A percentile compares a stretch with the other conserved stretches of the same genome.
phyloP scores from a whole-genome alignment of 148 eudicot species.

The Linanthus parryae region DNA sequence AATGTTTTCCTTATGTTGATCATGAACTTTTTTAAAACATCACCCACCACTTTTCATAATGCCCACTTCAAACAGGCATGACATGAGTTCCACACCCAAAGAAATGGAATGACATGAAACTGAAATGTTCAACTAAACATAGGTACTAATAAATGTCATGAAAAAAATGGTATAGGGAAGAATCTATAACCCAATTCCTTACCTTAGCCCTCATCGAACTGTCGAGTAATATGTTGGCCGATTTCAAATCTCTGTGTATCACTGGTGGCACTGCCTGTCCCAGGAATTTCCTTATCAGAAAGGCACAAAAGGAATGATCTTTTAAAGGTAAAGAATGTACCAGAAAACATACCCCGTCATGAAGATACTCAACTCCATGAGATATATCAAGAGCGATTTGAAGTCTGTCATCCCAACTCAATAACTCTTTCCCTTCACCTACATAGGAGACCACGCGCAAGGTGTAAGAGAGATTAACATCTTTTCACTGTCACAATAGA shows the following conservation, averaged over 20 bases:
- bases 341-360: conserved; percentile 76
- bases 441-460: too few species aligned
- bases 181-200: not conserved
- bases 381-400: conserved; percentile 93
- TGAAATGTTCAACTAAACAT: too few species aligned
- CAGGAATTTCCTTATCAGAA: conserved; percentile 16
- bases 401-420: conserved; percentile 90
- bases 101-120: too few species aligned
- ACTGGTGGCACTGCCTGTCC: conserved; percentile 97
- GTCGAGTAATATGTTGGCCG: conserved; percentile 89
- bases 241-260: conserved; percentile 90
- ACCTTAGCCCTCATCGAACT: conserved; percentile 92
- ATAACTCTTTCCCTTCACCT: conserved; percentile 49
- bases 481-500: too few species aligned
- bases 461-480: too few species aligned
- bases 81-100: too few species aligned
- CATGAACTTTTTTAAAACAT: too few species aligned
- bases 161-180: not conserved
- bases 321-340: not conserved
- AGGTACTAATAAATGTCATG: too few species aligned
- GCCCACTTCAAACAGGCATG: too few species aligned
- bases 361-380: conserved; percentile 97
- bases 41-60: too few species aligned
- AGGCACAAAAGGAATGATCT: not conserved
- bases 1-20: too few species aligned